Base-by-base conservation (phyloP, 2,329 filamentous ascomycete species). In the Epichloe brachyelytri region DNA sequence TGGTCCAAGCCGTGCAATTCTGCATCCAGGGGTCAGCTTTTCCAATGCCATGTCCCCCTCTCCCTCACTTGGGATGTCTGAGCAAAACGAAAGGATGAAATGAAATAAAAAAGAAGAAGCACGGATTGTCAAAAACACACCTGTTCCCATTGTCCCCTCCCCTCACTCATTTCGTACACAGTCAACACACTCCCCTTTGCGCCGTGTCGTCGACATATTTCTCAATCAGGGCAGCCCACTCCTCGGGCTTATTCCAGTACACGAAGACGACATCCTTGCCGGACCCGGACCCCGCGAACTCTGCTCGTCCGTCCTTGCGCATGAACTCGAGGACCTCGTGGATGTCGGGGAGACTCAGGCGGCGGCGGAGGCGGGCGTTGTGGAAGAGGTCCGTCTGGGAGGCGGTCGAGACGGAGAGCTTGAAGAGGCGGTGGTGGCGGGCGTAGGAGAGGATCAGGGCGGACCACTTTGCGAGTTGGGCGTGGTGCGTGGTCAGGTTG, bases 1-100 rank as follows among this genome's bases (percentile, higher is more conserved):
- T 77, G 74, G 63, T 97, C 90, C 73, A 98, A 86, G n/a, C 86
- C 87, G 66, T 88, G 82, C 62, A 95, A 88, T 59, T 94, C 88
- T 85, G 59, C 3, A 52, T 15, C 5, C 39, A 4, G 12, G 6
- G 20, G 17, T 36, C 33, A 40, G 5, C 22, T 15, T 15, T 37
- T 12, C 10, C 6, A 4, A n/a, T 30, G 4, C 10, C 8, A 10
- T 6, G 15, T 33, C 7, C 17, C 15, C 2, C 17, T 10, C 20
- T 6, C 2, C 10, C 14, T n/a, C 3, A 30, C 10, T 33, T 17
- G 6, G 17, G 17, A 7, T 19, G 5, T 17, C 22, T 7, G 10
- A 44, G n/a, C 8, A 33, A 30, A 5, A 12, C 15, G 12, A 12
- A 1, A 11, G 12, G 19, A 12, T 12, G 20, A 14, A 33, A n/a